Evolutionary conservation across 2,329 filamentous ascomycete species (phyloP).

Genomic region (Atkinsonella hypoxylon): DNA sequence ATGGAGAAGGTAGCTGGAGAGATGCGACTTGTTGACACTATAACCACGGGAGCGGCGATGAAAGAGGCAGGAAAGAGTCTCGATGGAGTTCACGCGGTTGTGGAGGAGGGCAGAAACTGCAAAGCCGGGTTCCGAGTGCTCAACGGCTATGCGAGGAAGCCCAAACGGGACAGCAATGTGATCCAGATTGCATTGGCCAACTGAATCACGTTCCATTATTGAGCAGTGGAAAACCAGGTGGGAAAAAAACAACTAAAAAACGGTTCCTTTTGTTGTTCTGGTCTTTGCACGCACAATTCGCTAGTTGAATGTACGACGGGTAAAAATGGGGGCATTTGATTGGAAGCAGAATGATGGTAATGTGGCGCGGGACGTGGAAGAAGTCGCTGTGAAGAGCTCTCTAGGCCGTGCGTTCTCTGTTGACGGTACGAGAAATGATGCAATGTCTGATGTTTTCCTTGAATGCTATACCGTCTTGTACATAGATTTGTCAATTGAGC

Average conservation of each 20-base stretch:
- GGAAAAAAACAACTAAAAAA: slow-evolving; percentile 6
- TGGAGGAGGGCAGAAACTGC: slow-evolving; percentile 50
- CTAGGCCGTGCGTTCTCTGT: neutral
- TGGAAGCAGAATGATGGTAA: neutral
- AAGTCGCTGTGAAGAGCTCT: too few species aligned
- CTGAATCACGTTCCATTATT: slow-evolving; percentile 6
- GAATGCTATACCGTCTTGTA: neutral
- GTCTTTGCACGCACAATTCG: slow-evolving; percentile 1
- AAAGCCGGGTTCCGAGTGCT: slow-evolving; percentile 50
- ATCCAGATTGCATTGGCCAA: slow-evolving; percentile 25
- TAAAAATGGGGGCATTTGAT: slow-evolving; percentile 1
- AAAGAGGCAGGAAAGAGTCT: slow-evolving; percentile 46
- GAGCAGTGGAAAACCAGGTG: neutral
- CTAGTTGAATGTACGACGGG: neutral
- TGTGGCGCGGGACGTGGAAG: neutral
- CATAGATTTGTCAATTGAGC: slow-evolving; percentile 1
- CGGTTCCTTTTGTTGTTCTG: slow-evolving; percentile 12
- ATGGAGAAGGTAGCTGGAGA: slow-evolving; percentile 68
- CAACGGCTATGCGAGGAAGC: slow-evolving; percentile 54
- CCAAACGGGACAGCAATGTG: slow-evolving; percentile 25
- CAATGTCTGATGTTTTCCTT: neutral
- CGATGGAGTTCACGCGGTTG: slow-evolving; percentile 45
- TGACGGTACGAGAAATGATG: neutral
- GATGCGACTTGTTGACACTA: slow-evolving; percentile 40
- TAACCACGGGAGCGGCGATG: slow-evolving; percentile 37